Conservation (phyloP, 1,284 basidiomycete species). For the Ustilago shanxiensis region DNA sequence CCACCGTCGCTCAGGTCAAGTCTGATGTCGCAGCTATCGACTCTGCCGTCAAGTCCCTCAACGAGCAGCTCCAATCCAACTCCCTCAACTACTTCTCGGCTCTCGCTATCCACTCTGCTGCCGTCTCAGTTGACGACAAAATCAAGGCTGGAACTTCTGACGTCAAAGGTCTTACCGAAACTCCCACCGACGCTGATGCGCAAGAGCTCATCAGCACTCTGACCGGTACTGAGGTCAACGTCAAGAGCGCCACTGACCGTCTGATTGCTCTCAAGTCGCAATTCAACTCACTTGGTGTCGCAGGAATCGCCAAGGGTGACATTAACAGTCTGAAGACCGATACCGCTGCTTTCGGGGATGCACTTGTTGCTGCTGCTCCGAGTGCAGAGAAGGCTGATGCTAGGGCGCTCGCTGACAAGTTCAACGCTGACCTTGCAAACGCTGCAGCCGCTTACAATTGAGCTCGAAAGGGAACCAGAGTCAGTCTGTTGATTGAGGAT, state of each 20-base stretch:
- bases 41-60: constrained; percentile 18
- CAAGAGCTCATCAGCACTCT: constrained; percentile 21
- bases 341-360: constrained; percentile 19
- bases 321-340: constrained; percentile 21
- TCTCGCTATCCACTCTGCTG: constrained; percentile 20
- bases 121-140: constrained; percentile 18
- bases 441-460: constrained; percentile 22
- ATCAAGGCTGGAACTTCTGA: constrained; percentile 28
- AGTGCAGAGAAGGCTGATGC: constrained; percentile 4
- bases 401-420: constrained; percentile 18
- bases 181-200: constrained; percentile 18
- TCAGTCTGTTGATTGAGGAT: neutral
- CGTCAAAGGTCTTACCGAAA: constrained; percentile 20
- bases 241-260: constrained; percentile 14
- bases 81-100: constrained; percentile 29
- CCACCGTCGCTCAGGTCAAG: constrained; percentile 26
- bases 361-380: constrained; percentile 10
- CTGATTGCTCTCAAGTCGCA: constrained; percentile 26
- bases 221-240: constrained; percentile 25
- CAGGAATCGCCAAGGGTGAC: constrained; percentile 6
- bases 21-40: constrained; percentile 24
- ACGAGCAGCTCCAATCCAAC: constrained; percentile 15
- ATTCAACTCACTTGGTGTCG: constrained; percentile 19
- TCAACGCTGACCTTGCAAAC: constrained; percentile 27
- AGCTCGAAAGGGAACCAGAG: neutral